These are phyloP conservation scores for Mytilinidion resinicola DNA, from an alignment of 495 filamentous ascomycete species.

Conservation along the genomic window DNA sequence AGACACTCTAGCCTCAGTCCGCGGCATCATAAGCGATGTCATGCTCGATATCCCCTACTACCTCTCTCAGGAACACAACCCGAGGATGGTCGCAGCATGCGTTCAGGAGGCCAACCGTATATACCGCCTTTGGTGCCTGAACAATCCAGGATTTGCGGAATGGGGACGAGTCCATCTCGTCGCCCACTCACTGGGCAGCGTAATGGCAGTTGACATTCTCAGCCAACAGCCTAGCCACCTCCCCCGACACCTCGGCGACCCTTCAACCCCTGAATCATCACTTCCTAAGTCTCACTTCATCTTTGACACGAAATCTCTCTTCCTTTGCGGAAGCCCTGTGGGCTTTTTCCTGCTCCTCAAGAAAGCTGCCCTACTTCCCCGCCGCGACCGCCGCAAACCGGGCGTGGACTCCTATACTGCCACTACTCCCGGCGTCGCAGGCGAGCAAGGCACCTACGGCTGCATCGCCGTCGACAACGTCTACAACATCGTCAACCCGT, in stretches of 20 bases:
- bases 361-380: slow-evolving; percentile 70
- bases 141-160: slow-evolving; percentile 80
- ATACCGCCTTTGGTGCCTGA: slow-evolving; percentile 84
- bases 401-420: slow-evolving; percentile 47
- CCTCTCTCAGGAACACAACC: slow-evolving; percentile 80
- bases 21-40: slow-evolving; percentile 87
- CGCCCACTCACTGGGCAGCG: slow-evolving; percentile 87
- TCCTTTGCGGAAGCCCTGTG: slow-evolving; percentile 85
- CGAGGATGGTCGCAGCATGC: slow-evolving; percentile 86
- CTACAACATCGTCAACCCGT: slow-evolving; percentile 77
- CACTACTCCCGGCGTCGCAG: slow-evolving; percentile 56
- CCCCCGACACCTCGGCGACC: slow-evolving; percentile 49
- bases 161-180: slow-evolving; percentile 83
- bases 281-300: slow-evolving; percentile 64
- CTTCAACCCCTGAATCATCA: slow-evolving; percentile 24
- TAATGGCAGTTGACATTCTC: slow-evolving; percentile 87
- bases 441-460: slow-evolving; percentile 71
- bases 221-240: slow-evolving; percentile 74
- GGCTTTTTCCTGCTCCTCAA: slow-evolving; percentile 92
- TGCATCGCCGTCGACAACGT: slow-evolving; percentile 92
- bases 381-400: slow-evolving; percentile 67
- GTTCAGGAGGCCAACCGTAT: slow-evolving; percentile 90
- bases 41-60: slow-evolving; percentile 98
- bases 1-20: slow-evolving; percentile 78
- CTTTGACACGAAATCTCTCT: slow-evolving; percentile 84